Percentiles rank a stretch among this genome's conserved stretches.
phyloP scores from a whole-genome alignment of 1,284 basidiomycete genomes.

The Trametes pubescens region DNA sequence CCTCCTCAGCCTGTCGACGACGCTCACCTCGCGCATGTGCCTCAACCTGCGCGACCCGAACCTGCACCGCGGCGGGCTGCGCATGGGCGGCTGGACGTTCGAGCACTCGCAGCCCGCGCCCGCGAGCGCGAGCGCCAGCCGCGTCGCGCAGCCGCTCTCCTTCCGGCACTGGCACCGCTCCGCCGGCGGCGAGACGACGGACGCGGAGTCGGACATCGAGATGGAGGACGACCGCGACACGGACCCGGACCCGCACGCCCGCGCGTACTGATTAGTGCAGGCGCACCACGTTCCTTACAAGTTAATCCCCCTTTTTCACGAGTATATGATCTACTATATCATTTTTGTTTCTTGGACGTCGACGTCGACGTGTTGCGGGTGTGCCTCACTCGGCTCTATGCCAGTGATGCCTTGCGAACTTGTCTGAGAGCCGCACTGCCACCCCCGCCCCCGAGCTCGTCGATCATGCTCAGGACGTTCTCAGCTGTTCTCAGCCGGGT shows the following conservation, averaged over 20 bases:
- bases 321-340: too few relatives aligned
- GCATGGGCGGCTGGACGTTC: neutral
- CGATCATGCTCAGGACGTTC: neutral
- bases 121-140: too few relatives aligned
- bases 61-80: slow-evolving; percentile 7
- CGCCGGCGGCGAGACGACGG: neutral
- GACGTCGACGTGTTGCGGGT: too few relatives aligned
- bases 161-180: neutral
- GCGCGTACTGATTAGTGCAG: neutral
- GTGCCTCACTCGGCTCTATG: too few relatives aligned
- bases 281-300: too few relatives aligned
- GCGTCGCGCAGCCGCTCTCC: slow-evolving; percentile 1
- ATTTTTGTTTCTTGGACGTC: too few relatives aligned
- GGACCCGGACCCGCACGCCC: neutral
- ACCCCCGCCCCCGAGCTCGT: neutral
- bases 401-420: too few relatives aligned
- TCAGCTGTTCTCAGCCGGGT: neutral
- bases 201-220: neutral
- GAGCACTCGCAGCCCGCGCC: neutral
- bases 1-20: slow-evolving; percentile 20
- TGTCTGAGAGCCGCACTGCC: neutral
- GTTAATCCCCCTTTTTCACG: too few relatives aligned
- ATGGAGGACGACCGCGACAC: neutral
- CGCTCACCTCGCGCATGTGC: slow-evolving; percentile 25
- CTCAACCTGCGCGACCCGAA: slow-evolving; percentile 30